Evolutionary conservation across 768 basidiomycete species (phyloP).

Genomic region (Phlebiopsis gigantea): DNA sequence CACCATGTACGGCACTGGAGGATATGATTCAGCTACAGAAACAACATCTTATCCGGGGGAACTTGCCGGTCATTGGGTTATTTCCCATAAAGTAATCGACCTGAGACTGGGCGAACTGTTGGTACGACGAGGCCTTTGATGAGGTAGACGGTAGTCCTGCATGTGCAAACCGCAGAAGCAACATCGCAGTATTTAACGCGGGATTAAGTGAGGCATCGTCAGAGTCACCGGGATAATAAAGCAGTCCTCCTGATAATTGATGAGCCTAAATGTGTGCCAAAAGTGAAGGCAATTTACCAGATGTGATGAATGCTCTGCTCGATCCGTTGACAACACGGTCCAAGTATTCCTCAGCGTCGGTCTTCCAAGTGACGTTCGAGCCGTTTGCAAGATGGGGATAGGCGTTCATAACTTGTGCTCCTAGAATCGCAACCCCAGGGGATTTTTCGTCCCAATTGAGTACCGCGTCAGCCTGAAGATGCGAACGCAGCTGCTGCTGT

Average conservation of each 20-base stretch:
- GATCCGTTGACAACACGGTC: conserved; percentile 61
- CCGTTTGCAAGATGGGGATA: conserved; percentile 40
- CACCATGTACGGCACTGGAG: conserved; percentile 74
- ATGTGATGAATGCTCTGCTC: conserved; percentile 52
- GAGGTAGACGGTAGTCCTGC: conserved; percentile 50
- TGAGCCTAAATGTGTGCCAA: background rate
- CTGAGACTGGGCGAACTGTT: conserved; percentile 74
- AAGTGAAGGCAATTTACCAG: conserved; percentile 37
- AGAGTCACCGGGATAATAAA: conserved; percentile 83
- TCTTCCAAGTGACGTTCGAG: conserved; percentile 59
- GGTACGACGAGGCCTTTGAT: conserved; percentile 56
- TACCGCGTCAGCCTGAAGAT: conserved; percentile 37
- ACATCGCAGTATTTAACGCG: conserved; percentile 82
- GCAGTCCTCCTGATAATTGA: conserved; percentile 55
- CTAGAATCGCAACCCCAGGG: conserved; percentile 71
- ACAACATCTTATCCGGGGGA: no score
- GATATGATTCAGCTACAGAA: conserved; percentile 5
- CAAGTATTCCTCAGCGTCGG: conserved; percentile 68
- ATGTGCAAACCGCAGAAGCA: conserved; percentile 71
- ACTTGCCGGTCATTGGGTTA: conserved; percentile 79
- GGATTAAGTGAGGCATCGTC: conserved; percentile 78
- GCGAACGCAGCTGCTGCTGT: conserved; percentile 43
- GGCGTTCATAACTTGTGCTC: conserved; percentile 64
- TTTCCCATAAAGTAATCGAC: conserved; percentile 80
- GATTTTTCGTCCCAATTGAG: conserved; percentile 91